These are phyloP conservation scores for Rhodomyrtus psidioides DNA, from an alignment of 441 rosid species.

Conservation along the genomic window DNA sequence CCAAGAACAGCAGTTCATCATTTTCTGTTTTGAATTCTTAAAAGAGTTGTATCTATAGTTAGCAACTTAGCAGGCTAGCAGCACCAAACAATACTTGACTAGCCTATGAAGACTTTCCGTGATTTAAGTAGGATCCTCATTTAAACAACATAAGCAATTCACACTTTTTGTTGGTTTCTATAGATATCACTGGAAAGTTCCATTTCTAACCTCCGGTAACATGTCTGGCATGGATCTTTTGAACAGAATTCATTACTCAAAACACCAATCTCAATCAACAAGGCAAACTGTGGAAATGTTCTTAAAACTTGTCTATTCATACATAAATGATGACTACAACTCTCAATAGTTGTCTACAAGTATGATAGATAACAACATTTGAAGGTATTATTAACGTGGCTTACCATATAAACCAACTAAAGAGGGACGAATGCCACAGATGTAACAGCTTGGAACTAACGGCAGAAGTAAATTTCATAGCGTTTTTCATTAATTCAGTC, in stretches of 20 bases:
- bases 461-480: neutral
- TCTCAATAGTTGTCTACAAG: neutral
- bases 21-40: neutral
- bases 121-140: neutral
- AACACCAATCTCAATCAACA: neutral
- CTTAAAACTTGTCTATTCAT: neutral
- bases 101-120: neutral
- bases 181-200: neutral
- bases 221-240: neutral
- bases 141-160: neutral
- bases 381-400: neutral
- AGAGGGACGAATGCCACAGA: neutral
- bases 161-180: neutral
- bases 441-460: neutral
- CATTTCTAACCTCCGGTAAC: neutral
- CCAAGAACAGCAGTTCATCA: neutral
- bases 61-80: neutral
- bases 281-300: neutral
- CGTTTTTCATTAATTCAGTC: neutral
- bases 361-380: neutral
- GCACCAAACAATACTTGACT: neutral
- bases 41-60: neutral
- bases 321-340: neutral
- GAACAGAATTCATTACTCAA: neutral
- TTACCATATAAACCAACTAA: neutral